Evolutionary conservation across 768 basidiomycete genomes (phyloP).

Genomic region (Pleurotus cornucopiae): DNA sequence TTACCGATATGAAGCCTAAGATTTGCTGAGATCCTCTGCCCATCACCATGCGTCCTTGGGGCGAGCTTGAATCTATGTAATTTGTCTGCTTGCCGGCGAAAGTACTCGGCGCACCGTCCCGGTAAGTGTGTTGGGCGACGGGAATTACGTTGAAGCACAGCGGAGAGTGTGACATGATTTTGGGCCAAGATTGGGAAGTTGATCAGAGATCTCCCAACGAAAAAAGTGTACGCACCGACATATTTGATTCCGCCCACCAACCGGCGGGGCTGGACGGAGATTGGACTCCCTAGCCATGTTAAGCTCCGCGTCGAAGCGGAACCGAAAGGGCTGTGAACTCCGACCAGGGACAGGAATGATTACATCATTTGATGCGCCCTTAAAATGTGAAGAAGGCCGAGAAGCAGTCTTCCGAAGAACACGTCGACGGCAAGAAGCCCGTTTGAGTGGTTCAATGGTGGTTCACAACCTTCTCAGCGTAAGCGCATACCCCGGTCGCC

Average conservation of each 20-base stretch:
- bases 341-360: constrained; percentile 4
- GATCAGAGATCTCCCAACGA: not conserved
- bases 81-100: too few species aligned
- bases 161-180: not conserved
- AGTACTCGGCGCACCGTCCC: not conserved
- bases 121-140: not conserved
- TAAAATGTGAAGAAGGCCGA: constrained; percentile 6
- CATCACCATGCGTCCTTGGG: not conserved
- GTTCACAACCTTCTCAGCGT: constrained; percentile 1
- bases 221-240: not conserved
- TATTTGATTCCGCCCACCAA: constrained; percentile 3
- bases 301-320: constrained; percentile 4
- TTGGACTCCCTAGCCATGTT: not conserved
- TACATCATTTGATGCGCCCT: constrained; percentile 10
- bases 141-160: constrained; percentile 4
- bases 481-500: constrained; percentile 1
- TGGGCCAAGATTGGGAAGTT: not conserved
- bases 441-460: not conserved
- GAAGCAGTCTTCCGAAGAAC: constrained; percentile 1
- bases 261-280: not conserved
- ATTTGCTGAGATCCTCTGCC: constrained; percentile 1
- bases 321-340: constrained; percentile 1
- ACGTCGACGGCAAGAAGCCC: not conserved
- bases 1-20: not conserved
- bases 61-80: too few species aligned